A percentile compares a stretch with the other conserved stretches of the same genome.
phyloP scores from a whole-genome alignment of 306 rosid genomes.

The Dalbergia cultrata region DNA sequence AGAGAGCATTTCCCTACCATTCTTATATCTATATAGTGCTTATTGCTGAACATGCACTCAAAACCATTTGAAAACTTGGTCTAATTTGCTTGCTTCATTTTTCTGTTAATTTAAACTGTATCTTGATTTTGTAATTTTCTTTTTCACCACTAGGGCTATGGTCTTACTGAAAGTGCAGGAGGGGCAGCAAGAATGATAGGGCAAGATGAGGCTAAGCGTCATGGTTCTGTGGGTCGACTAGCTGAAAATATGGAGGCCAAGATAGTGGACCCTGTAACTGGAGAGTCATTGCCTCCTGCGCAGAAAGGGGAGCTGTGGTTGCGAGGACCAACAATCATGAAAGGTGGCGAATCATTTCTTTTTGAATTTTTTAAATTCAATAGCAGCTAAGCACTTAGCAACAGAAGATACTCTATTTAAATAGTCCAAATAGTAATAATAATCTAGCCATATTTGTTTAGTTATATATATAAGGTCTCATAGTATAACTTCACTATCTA shows the following conservation, averaged over 20 bases:
- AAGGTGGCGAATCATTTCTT: conserved; percentile 50
- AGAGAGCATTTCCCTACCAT: not conserved
- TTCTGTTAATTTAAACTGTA: not conserved
- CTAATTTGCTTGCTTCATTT: not conserved
- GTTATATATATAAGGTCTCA: not conserved
- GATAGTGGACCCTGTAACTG: conserved; percentile 78
- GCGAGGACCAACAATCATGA: conserved; percentile 87
- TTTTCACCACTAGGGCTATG: conserved; percentile 76
- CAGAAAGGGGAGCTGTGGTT: conserved; percentile 87
- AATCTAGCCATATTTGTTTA: not conserved
- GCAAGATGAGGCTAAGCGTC: conserved; percentile 64
- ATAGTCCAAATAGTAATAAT: not conserved
- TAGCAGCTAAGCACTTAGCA: not conserved
- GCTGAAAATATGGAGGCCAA: conserved; percentile 83
- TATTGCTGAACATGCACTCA: conserved; percentile 16
- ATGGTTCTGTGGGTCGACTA: conserved; percentile 78
- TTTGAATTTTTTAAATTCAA: not conserved
- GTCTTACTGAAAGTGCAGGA: conserved; percentile 80
- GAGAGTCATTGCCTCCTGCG: conserved; percentile 73
- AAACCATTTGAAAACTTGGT: conserved; percentile 6
- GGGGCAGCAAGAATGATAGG: conserved; percentile 65
- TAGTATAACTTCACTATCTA: no score
- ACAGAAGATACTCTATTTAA: not conserved
- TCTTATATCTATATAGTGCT: not conserved
- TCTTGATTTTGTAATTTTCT: not conserved